A percentile compares a stretch with the other conserved stretches of the same genome.
Conservation (phyloP, 257 asterid species). For the Solanum virginianum region DNA sequence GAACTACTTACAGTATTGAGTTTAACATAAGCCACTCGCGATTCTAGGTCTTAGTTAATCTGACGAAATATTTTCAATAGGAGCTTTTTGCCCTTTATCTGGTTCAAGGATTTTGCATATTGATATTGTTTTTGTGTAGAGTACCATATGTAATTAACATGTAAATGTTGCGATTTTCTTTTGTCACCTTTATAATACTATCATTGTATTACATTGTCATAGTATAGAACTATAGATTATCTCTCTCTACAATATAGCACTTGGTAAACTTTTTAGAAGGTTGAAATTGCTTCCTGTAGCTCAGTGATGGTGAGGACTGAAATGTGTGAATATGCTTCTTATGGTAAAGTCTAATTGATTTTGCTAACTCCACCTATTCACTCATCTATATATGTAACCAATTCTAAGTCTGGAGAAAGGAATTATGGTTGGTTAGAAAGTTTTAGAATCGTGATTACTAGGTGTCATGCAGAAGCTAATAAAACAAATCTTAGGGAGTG, state of each 20-base stretch:
- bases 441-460: neutral
- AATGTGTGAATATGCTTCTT: neutral
- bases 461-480: neutral
- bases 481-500: neutral
- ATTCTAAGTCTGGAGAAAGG: neutral
- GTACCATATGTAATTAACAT: neutral
- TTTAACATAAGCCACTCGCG: neutral
- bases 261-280: neutral
- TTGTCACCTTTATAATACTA: too few species aligned
- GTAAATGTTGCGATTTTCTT: neutral
- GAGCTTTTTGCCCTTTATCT: neutral
- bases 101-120: neutral
- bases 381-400: neutral
- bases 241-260: neutral
- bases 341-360: neutral
- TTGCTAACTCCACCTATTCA: neutral
- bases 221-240: neutral
- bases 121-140: neutral
- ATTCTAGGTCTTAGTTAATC: neutral
- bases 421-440: neutral
- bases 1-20: neutral
- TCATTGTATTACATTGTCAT: neutral
- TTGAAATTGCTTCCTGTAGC: neutral
- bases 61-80: neutral
- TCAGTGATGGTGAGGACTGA: neutral